phyloP scores from a whole-genome alignment of 352 stramenopile genomes.

The Phytophthora boehmeriae region DNA sequence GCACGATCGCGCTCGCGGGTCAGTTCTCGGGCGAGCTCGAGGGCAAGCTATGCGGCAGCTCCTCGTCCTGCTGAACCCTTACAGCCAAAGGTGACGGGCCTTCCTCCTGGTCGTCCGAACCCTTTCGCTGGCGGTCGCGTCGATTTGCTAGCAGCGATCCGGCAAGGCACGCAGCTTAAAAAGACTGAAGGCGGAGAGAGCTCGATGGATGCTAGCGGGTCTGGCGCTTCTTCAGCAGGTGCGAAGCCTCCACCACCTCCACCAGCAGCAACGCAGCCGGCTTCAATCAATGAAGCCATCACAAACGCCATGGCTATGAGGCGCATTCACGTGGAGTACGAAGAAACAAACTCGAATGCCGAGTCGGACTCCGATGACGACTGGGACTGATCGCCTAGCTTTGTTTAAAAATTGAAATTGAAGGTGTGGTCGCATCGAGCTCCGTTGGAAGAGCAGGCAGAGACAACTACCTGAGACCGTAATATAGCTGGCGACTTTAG shows the following conservation, averaged over 20 bases:
- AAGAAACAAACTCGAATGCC: slow-evolving; percentile 62
- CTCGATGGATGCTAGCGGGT: slow-evolving; percentile 5
- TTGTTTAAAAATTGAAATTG: slow-evolving; percentile 14
- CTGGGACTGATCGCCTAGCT: slow-evolving; percentile 57
- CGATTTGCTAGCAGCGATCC: slow-evolving; percentile 81
- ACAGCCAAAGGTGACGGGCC: slow-evolving; percentile 40
- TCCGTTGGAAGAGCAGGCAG: slow-evolving; percentile 38
- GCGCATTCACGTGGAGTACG: slow-evolving; percentile 84
- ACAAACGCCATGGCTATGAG: slow-evolving; percentile 80
- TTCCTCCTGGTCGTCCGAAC: slow-evolving; percentile 67
- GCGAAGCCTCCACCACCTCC: slow-evolving; percentile 29
- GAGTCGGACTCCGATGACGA: slow-evolving; percentile 83
- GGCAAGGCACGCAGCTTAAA: slow-evolving; percentile 64
- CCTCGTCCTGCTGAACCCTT: slow-evolving; percentile 15
- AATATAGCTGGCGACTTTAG: slow-evolving; percentile 32
- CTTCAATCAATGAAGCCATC: slow-evolving; percentile 81
- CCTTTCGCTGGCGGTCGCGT: slow-evolving; percentile 69
- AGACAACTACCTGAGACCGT: slow-evolving; percentile 17
- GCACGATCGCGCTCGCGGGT: slow-evolving; percentile 30
- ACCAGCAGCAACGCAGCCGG: slow-evolving; percentile 42
- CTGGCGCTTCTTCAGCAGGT: slow-evolving; percentile 19
- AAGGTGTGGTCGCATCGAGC: slow-evolving; percentile 15
- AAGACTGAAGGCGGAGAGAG: slow-evolving; percentile 32
- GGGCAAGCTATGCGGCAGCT: slow-evolving; percentile 34
- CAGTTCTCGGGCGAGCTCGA: slow-evolving; percentile 45